Base-by-base conservation (phyloP, 352 stramenopile species). In the Phytophthora europaea region DNA sequence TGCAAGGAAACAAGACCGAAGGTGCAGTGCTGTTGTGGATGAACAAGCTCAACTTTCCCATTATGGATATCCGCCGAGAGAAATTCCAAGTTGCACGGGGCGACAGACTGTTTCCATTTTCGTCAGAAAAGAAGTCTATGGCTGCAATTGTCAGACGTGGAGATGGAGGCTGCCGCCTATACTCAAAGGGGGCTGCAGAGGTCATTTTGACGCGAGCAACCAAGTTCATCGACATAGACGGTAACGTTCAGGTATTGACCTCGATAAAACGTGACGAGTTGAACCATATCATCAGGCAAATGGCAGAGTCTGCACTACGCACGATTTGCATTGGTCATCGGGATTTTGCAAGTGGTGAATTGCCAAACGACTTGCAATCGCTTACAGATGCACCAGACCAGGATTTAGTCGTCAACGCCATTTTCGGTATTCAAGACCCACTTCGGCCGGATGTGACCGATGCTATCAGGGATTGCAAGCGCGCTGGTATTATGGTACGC, bases 381-480 rank as follows among this genome's bases (percentile, higher is more conserved):
- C 68, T 94, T 12, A 60, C 63, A 5, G 69, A 90, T 7, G 78
- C 87, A 5, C 90, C 92, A 13, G 93, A 98, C 47, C 78, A 91
- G 6, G 81, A 95, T 8, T 79, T 97, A 54, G 65, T 97, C 16
- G 80, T 96, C 36, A 88, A 84, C 36, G 95, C 92, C 45, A 94
- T 99, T 64, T 97, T 99, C 47, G 98, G 97, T 65, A 99, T 99
- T 67, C 90, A 98, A 71, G 98, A 99, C 76, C 98, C 98, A 5
- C 85, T 99, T 47, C 94, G 97, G 18, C 82, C 85, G 0, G 97
- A 99, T 73, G 98, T 99, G 31, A 91, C 93, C 23, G 89, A 98
- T 50, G 90, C 97, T 12, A 98, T 99, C 28, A 80, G 83, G 16
- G 91, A 92, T 51, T 99, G 98, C 80, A 96, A 98, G 75, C 82